Percentiles rank a stretch among this genome's conserved stretches.
Conservation (phyloP, 148 eudicot genomes). For the Agrostemma githago region DNA sequence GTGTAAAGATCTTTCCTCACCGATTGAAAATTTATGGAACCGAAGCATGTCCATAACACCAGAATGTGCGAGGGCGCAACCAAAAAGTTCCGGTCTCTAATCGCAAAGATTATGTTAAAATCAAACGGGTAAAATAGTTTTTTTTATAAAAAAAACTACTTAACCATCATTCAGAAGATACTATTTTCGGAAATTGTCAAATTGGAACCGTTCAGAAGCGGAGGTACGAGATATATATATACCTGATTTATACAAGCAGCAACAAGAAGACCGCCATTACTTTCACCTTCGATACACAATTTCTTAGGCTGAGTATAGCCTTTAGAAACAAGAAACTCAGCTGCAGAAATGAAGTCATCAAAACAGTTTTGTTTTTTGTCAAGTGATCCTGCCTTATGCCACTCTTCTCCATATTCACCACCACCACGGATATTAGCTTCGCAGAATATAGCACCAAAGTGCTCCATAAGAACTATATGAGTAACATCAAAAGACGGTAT, state of each 20-base stretch:
- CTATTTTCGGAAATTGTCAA: no score
- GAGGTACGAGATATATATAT: background rate
- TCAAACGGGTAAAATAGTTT: background rate
- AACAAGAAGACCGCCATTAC: constrained; percentile 96
- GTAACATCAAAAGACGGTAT: constrained; percentile 66
- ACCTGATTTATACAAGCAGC: constrained; percentile 99
- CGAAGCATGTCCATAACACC: constrained; percentile 99
- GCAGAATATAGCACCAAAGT: constrained; percentile 69
- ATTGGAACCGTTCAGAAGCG: background rate
- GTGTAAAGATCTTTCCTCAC: constrained; percentile 35
- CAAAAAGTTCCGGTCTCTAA: constrained; percentile 94
- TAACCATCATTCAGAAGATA: background rate
- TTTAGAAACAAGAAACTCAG: constrained; percentile 75
- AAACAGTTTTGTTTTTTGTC: constrained; percentile 78
- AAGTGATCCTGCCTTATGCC: constrained; percentile 91
- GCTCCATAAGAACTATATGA: constrained; percentile 58
- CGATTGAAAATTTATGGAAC: constrained; percentile 88
- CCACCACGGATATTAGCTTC: constrained; percentile 95
- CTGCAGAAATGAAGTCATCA: constrained; percentile 86
- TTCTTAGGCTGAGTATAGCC: constrained; percentile 76
- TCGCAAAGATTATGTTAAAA: constrained; percentile 20
- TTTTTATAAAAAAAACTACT: background rate
- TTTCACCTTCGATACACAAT: constrained; percentile 94
- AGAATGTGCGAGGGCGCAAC: constrained; percentile 94
- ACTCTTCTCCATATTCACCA: constrained; percentile 99